A percentile compares a stretch with the other conserved stretches of the same genome.
These are phyloP conservation scores for Carex cristatella DNA, from an alignment of 176 grass and related monocot genomes.

Conservation along the genomic window DNA sequence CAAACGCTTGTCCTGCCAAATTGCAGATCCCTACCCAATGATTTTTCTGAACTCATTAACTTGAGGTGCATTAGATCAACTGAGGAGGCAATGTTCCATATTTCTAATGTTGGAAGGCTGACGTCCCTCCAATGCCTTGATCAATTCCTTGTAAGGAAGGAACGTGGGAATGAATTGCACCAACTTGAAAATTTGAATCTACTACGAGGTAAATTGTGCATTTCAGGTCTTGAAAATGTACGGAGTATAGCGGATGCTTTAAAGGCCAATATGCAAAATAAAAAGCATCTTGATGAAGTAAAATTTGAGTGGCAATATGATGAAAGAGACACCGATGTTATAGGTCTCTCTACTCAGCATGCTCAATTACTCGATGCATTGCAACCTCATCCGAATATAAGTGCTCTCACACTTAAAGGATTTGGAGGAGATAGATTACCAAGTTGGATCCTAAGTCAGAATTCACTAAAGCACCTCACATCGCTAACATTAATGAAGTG, in stretches of 20 bases:
- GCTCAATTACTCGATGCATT: not conserved
- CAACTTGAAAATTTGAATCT: not conserved
- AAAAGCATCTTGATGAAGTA: not conserved
- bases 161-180: too few relatives aligned
- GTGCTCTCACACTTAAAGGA: not conserved
- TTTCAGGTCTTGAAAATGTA: slow-evolving; percentile 26
- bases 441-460: not conserved
- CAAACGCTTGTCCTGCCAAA: not conserved
- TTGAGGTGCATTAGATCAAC: not conserved
- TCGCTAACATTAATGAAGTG: too few relatives aligned
- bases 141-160: too few relatives aligned
- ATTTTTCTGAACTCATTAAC: not conserved
- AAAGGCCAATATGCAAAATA: not conserved
- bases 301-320: not conserved
- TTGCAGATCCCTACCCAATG: not conserved
- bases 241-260: slow-evolving; percentile 16
- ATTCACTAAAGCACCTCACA: not conserved
- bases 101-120: slow-evolving; percentile 7
- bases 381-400: not conserved
- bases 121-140: too few relatives aligned
- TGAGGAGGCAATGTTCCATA: not conserved
- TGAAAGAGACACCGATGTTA: not conserved
- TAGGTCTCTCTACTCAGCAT: too few relatives aligned
- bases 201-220: not conserved
- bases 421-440: not conserved